Evolutionary conservation across 1,284 basidiomycete species (phyloP), one percentile per base, ranked within the genome.

Genomic region (Heterobasidion irregulare): DNA sequence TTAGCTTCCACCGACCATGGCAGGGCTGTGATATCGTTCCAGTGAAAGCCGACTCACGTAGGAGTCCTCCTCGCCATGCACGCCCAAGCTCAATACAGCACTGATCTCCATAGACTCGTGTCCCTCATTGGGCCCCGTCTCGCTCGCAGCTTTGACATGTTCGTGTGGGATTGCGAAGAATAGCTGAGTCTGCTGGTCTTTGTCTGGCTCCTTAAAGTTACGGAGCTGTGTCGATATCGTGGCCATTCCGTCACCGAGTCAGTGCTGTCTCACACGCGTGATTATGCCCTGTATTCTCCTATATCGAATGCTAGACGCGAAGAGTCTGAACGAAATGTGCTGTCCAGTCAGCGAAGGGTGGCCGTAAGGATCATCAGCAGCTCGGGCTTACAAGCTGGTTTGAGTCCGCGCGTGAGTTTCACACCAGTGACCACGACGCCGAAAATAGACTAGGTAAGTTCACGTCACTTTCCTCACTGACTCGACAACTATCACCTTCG

Each of bases 151-250:
- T 13, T 54, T 58, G 18, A 50, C 56, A 48, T 57, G 55, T 52
- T 47, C 63, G n/a, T 66, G 60, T 8, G 92, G 91, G 45, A 93
- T 75, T 26, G 92, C 89, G 75, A 94, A 95, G 79, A 88, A 92
- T 58, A 90, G 80, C 58, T 91, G 76, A 8, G 84, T 85, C 53
- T 86, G 73, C 68, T 95, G 85, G 58, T 94, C 91, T 70, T 85
- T 92, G 7, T 87, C 87, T 52, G 92, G 92, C 70, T 95, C 93
- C 74, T 90, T 91, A 78, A 94, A 93, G 65, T 88, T 83, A 58
- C 92, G 84, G 50, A 95, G 80, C 60, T 92, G 87, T 5, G 92
- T 88, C 51, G 86, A 89, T 65, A 91, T 91, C 51, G 82, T 86
- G 52, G 86, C 75, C 88, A 90, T 90, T 56, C 50, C 36, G 51